These are phyloP conservation scores for Amphibolis antarctica DNA, from an alignment of 106 monocot species.

Conservation along the genomic window DNA sequence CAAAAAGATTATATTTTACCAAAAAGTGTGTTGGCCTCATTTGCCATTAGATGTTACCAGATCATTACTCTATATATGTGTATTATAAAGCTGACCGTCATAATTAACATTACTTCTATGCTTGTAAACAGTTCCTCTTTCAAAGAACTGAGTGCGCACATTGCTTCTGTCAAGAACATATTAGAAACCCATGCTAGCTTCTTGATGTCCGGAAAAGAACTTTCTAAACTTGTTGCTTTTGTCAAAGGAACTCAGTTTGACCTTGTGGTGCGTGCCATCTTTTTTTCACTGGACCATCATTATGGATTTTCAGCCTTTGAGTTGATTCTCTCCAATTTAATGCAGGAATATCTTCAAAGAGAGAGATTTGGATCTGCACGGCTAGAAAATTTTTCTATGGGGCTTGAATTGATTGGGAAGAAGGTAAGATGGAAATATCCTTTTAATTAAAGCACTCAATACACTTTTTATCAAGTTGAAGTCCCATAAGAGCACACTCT, in stretches of 20 bases:
- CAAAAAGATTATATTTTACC: too few species aligned
- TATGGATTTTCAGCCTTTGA: background rate
- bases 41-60: too few species aligned
- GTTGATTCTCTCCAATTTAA: constrained; percentile 4
- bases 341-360: constrained; percentile 93
- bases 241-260: constrained; percentile 99
- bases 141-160: constrained; percentile 82
- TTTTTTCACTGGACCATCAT: background rate
- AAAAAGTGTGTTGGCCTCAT: too few species aligned
- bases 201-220: constrained; percentile 98
- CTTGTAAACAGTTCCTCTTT: constrained; percentile 47
- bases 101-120: background rate
- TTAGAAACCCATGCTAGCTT: constrained; percentile 92
- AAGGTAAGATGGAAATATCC: constrained; percentile 38
- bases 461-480: background rate
- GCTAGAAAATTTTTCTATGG: constrained; percentile 90
- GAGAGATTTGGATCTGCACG: constrained; percentile 84
- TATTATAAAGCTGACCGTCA: background rate
- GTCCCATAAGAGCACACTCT: background rate
- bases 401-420: constrained; percentile 90
- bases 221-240: constrained; percentile 98
- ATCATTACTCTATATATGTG: too few species aligned
- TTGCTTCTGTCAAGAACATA: constrained; percentile 94
- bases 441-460: background rate
- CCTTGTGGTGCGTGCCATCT: constrained; percentile 55